Percentiles rank a stretch among this genome's conserved stretches.
phyloP scores from a whole-genome alignment of 257 asterid genomes.

The Solanum okadae region DNA sequence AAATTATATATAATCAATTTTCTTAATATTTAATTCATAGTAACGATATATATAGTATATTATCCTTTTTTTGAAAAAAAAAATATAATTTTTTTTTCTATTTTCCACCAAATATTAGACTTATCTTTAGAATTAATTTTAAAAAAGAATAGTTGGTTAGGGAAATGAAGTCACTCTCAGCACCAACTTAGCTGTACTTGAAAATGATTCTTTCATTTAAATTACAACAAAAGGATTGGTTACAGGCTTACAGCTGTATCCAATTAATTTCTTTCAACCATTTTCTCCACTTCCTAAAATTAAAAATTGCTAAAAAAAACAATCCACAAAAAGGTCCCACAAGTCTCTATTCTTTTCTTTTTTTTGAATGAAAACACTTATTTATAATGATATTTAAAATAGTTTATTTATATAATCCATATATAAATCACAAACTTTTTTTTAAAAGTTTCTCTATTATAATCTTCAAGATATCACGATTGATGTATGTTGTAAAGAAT shows the following conservation, averaged over 20 bases:
- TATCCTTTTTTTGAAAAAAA: background rate
- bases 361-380: background rate
- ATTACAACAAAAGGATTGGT: slow-evolving; percentile 20
- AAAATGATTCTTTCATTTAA: slow-evolving; percentile 18
- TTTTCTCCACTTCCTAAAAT: background rate
- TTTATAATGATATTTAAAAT: background rate
- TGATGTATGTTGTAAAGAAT: background rate
- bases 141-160: background rate
- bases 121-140: background rate
- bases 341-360: background rate
- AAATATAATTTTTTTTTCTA: background rate
- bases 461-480: background rate
- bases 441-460: background rate
- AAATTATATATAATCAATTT: background rate
- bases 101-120: background rate
- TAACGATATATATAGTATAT: background rate
- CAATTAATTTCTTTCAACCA: slow-evolving; percentile 14
- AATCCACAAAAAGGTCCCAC: background rate
- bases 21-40: background rate
- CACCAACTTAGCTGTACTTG: slow-evolving; percentile 11
- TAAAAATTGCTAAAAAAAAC: background rate
- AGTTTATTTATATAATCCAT: background rate
- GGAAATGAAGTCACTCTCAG: slow-evolving; percentile 25
- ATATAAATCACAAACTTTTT: background rate
- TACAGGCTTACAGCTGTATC: slow-evolving; percentile 83